These are phyloP conservation scores for Podaxis sp. DNA, from an alignment of 768 basidiomycete species.

Conservation along the genomic window DNA sequence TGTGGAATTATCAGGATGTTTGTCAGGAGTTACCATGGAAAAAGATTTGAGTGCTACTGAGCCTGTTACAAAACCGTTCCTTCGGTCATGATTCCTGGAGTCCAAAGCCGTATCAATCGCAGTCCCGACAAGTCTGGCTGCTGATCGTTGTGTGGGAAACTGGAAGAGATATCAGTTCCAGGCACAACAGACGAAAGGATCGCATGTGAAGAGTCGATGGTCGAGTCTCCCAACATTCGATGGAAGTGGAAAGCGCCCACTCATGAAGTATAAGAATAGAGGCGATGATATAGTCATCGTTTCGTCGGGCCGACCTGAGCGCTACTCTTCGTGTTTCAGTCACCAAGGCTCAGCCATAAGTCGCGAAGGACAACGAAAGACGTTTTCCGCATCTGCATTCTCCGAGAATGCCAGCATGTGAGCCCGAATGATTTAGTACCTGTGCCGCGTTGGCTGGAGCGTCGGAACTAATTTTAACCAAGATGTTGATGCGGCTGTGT, in stretches of 20 bases:
- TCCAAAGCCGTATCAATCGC: neutral
- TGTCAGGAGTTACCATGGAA: constrained; percentile 12
- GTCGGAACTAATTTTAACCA: neutral
- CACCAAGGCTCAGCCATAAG: neutral
- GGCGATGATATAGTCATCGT: neutral
- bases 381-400: neutral
- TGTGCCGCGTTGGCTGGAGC: neutral
- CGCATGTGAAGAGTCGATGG: too few relatives aligned
- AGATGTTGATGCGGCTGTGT: neutral
- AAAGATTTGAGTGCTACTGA: neutral
- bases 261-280: too few relatives aligned
- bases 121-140: neutral
- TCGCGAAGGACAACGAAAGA: neutral
- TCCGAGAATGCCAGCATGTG: neutral
- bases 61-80: neutral
- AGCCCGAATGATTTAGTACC: neutral
- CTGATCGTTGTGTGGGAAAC: neutral
- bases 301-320: neutral
- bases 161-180: neutral
- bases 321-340: neutral
- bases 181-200: too few relatives aligned
- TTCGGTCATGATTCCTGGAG: neutral
- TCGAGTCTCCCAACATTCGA: too few relatives aligned
- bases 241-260: too few relatives aligned
- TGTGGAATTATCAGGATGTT: neutral